phyloP scores from a whole-genome alignment of 169 alveolate genomes.

The Eimeria necatrix region DNA sequence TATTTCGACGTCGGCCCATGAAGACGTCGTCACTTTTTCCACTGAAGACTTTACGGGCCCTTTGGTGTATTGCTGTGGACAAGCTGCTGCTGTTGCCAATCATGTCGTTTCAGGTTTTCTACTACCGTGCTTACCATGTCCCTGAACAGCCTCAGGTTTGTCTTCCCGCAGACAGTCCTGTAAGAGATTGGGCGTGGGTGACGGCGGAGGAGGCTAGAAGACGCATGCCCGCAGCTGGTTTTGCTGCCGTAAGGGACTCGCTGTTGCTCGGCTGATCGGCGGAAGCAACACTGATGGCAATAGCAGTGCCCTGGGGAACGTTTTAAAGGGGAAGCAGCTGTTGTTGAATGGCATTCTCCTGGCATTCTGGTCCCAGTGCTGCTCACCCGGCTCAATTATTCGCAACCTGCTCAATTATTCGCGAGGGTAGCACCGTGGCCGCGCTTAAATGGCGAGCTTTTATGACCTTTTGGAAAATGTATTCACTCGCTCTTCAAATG shows the following conservation, averaged over 20 bases:
- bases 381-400: too few species aligned
- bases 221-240: slow-evolving; percentile 48
- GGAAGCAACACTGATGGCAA: neutral
- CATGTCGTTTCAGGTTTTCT: slow-evolving; percentile 62
- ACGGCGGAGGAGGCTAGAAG: slow-evolving; percentile 64
- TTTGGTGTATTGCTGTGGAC: neutral
- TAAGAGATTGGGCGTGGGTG: slow-evolving; percentile 81
- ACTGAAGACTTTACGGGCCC: neutral
- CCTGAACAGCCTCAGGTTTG: slow-evolving; percentile 74
- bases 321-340: too few species aligned
- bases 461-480: too few species aligned
- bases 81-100: neutral
- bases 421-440: too few species aligned
- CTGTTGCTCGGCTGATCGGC: slow-evolving; percentile 55
- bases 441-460: too few species aligned
- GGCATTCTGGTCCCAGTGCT: too few species aligned
- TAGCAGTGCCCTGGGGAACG: neutral
- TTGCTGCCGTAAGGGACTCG: slow-evolving; percentile 46
- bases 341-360: too few species aligned
- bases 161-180: slow-evolving; percentile 68
- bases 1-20: neutral
- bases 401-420: too few species aligned
- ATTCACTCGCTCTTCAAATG: too few species aligned
- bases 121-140: slow-evolving; percentile 81
- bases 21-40: neutral